phyloP scores from a whole-genome alignment of 352 stramenopile genomes.

The Globisporangium iwayamae region DNA sequence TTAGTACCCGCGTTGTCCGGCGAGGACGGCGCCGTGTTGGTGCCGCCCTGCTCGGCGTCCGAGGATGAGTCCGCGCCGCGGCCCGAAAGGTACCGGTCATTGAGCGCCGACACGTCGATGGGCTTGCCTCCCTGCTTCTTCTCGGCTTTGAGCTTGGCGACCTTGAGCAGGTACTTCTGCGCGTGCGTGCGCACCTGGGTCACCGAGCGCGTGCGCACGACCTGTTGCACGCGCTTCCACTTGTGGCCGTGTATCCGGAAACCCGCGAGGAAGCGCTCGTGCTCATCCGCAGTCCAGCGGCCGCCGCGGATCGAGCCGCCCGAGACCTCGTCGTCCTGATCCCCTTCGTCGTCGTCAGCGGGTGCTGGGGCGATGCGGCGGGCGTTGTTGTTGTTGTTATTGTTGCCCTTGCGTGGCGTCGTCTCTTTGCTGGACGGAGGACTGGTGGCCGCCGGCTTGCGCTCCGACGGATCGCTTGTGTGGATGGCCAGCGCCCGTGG shows the following conservation, averaged over 20 bases:
- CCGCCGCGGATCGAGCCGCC: conserved; percentile 65
- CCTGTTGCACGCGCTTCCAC: conserved; percentile 88
- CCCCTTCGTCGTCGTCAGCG: conserved; percentile 60
- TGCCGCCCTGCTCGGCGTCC: conserved; percentile 20
- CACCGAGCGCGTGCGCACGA: conserved; percentile 84
- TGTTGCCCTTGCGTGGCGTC: conserved; percentile 11
- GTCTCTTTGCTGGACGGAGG: conserved; percentile 12
- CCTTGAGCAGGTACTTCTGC: conserved; percentile 87
- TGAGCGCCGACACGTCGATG: conserved; percentile 15
- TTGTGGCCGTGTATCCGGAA: conserved; percentile 88
- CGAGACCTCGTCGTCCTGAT: conserved; percentile 41
- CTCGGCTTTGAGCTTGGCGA: conserved; percentile 86
- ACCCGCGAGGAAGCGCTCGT: conserved; percentile 82
- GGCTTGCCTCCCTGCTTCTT: conserved; percentile 51
- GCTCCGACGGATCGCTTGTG: conserved; percentile 12
- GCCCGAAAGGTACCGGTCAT: conserved; percentile 17
- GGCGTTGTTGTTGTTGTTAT: conserved; percentile 9
- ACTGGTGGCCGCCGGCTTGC: background rate
- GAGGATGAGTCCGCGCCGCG: conserved; percentile 18
- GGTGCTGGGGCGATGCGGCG: conserved; percentile 53
- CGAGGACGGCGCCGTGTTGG: conserved; percentile 32
- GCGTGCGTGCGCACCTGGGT: conserved; percentile 87
- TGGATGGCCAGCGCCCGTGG: conserved; percentile 12
- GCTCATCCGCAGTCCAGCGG: conserved; percentile 81
- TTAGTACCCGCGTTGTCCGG: conserved; percentile 25